These are phyloP conservation scores for Boletellus ananiceps DNA, from an alignment of 768 basidiomycete genomes.

Conservation along the genomic window DNA sequence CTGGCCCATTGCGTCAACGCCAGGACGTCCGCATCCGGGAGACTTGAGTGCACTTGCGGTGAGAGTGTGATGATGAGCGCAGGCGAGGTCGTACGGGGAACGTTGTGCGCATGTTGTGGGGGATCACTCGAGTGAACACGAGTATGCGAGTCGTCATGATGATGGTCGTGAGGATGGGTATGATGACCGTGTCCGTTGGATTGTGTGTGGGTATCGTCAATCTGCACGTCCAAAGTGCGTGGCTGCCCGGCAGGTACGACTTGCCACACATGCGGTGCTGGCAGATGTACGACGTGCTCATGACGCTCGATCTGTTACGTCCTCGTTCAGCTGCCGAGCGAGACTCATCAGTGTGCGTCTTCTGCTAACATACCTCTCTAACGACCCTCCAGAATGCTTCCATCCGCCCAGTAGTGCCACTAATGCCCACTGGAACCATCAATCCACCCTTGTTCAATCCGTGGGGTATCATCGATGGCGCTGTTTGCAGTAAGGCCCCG, in stretches of 20 bases:
- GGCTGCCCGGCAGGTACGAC: conserved; percentile 47
- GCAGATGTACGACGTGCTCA: conserved; percentile 76
- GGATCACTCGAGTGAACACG: not conserved
- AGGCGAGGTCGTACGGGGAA: conserved; percentile 23
- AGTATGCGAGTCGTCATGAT: not conserved
- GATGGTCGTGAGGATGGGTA: conserved; percentile 2
- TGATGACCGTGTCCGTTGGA: conserved; percentile 14
- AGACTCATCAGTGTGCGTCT: not conserved
- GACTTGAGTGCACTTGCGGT: conserved; percentile 62
- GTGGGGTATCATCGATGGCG: conserved; percentile 45
- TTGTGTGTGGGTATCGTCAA: not conserved
- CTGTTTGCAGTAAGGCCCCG: conserved; percentile 83
- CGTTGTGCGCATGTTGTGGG: conserved; percentile 1
- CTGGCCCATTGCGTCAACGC: conserved; percentile 73
- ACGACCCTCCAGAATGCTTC: conserved; percentile 75
- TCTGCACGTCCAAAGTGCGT: conserved; percentile 3
- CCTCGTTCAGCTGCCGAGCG: not conserved
- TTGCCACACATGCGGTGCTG: conserved; percentile 88
- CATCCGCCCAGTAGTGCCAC: conserved; percentile 57
- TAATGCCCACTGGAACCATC: not conserved
- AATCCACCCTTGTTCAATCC: conserved; percentile 13
- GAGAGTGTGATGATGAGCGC: conserved; percentile 75
- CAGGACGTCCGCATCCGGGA: conserved; percentile 69
- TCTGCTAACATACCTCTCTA: conserved; percentile 59
- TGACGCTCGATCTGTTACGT: conserved; percentile 71